Conservation (phyloP, 495 filamentous ascomycete genomes). For the Penicillium psychrofluorescens region DNA sequence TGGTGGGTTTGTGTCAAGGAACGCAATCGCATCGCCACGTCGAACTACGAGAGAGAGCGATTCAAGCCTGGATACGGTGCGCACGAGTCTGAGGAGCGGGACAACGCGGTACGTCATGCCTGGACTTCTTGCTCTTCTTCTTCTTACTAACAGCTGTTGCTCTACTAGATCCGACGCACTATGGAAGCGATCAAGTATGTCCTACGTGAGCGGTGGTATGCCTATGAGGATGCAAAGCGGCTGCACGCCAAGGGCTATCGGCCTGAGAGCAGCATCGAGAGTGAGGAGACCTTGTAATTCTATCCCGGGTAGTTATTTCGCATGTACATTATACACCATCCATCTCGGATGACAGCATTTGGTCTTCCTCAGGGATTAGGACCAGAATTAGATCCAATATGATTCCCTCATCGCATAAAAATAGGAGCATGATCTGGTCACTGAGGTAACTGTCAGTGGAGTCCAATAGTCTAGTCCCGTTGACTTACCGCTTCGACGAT, state of each 20-base stretch:
- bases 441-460: slow-evolving; percentile 23
- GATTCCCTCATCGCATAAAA: too few relatives aligned
- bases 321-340: slow-evolving; percentile 3
- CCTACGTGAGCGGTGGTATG: slow-evolving; percentile 81
- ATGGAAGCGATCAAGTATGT: slow-evolving; percentile 74
- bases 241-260: slow-evolving; percentile 54
- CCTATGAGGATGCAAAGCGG: slow-evolving; percentile 76
- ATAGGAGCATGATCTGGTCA: background rate
- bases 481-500: slow-evolving; percentile 25
- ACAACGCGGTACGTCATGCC: slow-evolving; percentile 49
- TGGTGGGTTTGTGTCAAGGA: slow-evolving; percentile 97
- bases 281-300: slow-evolving; percentile 5
- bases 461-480: slow-evolving; percentile 20
- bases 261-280: slow-evolving; percentile 13
- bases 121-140: background rate
- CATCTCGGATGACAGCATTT: background rate
- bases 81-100: slow-evolving; percentile 51
- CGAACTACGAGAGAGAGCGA: slow-evolving; percentile 54
- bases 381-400: too few relatives aligned
- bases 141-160: slow-evolving; percentile 9
- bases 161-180: slow-evolving; percentile 56
- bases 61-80: slow-evolving; percentile 62
- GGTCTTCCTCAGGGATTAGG: too few relatives aligned
- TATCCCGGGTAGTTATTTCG: slow-evolving; percentile 1
- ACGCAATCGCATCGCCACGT: slow-evolving; percentile 81